These are phyloP conservation scores for Phytophthora citricola DNA, from an alignment of 352 stramenopile species.

Conservation along the genomic window DNA sequence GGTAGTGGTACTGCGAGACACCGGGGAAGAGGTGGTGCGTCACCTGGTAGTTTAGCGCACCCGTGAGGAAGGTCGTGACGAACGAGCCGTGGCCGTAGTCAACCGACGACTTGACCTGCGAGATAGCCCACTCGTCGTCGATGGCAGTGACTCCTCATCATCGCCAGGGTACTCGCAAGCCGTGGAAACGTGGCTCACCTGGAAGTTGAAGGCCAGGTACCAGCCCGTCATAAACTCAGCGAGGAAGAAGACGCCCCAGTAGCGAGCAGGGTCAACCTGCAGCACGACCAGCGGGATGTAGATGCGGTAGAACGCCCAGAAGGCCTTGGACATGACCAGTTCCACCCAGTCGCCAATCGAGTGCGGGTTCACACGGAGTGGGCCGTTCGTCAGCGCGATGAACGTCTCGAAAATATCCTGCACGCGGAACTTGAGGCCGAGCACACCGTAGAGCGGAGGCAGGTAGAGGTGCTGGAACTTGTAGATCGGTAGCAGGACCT, in stretches of 20 bases:
- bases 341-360: conserved; percentile 75
- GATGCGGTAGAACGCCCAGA: conserved; percentile 92
- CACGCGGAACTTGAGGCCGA: conserved; percentile 94
- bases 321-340: conserved; percentile 89
- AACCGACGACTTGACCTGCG: conserved; percentile 95
- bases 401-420: conserved; percentile 94
- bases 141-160: conserved; percentile 66
- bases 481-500: conserved; percentile 87
- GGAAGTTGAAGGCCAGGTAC: conserved; percentile 95
- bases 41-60: conserved; percentile 97
- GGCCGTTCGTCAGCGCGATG: conserved; percentile 85
- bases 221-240: conserved; percentile 92
- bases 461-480: conserved; percentile 95
- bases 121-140: conserved; percentile 92
- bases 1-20: conserved; percentile 95
- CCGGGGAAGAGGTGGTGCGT: conserved; percentile 93
- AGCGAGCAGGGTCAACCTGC: conserved; percentile 60
- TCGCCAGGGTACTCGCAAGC: conserved; percentile 90
- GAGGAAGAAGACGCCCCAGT: conserved; percentile 84
- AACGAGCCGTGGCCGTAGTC: conserved; percentile 91
- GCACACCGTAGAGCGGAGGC: conserved; percentile 93
- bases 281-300: conserved; percentile 88
- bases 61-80: conserved; percentile 93
- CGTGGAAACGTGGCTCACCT: conserved; percentile 91
- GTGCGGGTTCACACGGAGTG: conserved; percentile 93